Evolutionary conservation across 345 rosid genomes (phyloP), one percentile per base, ranked within the genome.

Genomic region (Heritiera littoralis): DNA sequence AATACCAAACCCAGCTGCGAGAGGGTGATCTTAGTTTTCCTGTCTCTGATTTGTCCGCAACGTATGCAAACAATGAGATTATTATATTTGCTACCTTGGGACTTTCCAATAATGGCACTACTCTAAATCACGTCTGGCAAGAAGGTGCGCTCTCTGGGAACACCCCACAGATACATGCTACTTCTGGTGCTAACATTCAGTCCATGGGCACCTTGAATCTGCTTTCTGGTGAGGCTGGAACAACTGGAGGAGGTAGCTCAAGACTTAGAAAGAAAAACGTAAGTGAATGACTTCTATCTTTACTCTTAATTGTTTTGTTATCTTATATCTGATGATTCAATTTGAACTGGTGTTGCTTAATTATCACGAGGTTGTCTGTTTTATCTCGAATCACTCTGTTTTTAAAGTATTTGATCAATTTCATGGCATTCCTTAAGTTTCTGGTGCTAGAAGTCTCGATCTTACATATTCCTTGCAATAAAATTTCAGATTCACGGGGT

Each of bases 121-220:
- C 78, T 45, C 71, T 93, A 70, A 90, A 95, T 81, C 94, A 91
- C 61, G 88, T 93, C 48, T 93, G 99, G 99, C 98, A 95, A 81
- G 91, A 89, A 35, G 98, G 99, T 6, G 80, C 90, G 13, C 74
- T 95, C 51, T 87, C 91, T 35, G 81, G 87, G 17, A 82, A 78
- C 52, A 69, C 61, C 35, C 94, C 86, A 14, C 54, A 79, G 60
- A 17, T 58, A 28, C 99, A 92, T 83, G 54, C 79, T 49, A 80
- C 89, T 56, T 72, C 86, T 46, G 99, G 93, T 12, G 75, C 88
- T 52, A 91, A 93, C 81, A 70, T 88, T 66, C 86, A 80, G 46
- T 91, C 98, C 67, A 28, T 75, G 84, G 93, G 92, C 17, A 86
- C 92, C 12, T 66, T 93, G 74, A 83, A 95, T 80, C 86, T 93